A percentile compares a stretch with the other conserved stretches of the same genome.
These are phyloP conservation scores for Metschnikowia orientalis DNA, from an alignment of 805 yeast genomes.

Conservation along the genomic window DNA sequence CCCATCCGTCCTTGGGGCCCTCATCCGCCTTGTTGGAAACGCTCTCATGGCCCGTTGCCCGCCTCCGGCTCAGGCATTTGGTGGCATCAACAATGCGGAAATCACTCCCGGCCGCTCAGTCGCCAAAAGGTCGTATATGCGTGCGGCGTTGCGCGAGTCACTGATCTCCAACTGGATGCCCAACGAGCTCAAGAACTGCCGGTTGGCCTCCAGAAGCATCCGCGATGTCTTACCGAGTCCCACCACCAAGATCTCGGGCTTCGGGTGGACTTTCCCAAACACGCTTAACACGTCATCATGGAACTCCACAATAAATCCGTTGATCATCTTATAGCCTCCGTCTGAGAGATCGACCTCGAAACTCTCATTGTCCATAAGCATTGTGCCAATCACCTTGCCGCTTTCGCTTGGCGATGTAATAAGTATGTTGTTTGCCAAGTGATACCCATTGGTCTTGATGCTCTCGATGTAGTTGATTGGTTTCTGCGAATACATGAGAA, in stretches of 20 bases:
- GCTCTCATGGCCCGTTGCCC: too few relatives aligned
- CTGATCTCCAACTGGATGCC: constrained; percentile 73
- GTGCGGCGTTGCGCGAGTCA: constrained; percentile 60
- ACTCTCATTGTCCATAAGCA: constrained; percentile 54
- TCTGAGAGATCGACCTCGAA: constrained; percentile 52
- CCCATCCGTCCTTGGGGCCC: too few relatives aligned
- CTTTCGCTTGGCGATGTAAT: constrained; percentile 40
- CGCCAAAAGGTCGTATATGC: constrained; percentile 68
- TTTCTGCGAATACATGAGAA: constrained; percentile 38
- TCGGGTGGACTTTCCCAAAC: constrained; percentile 59
- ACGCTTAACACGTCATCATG: constrained; percentile 40
- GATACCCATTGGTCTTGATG: constrained; percentile 50
- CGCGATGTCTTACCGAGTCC: constrained; percentile 68
- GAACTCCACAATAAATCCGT: constrained; percentile 53
- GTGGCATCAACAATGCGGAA: constrained; percentile 71
- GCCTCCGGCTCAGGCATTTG: constrained; percentile 53
- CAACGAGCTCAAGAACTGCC: constrained; percentile 43
- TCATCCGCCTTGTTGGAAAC: too few relatives aligned
- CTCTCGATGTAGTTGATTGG: constrained; percentile 43
- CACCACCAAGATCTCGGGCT: constrained; percentile 69
- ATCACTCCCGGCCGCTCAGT: constrained; percentile 74
- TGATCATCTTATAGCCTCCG: constrained; percentile 42
- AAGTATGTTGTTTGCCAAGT: constrained; percentile 50
- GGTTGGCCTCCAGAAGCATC: constrained; percentile 55
- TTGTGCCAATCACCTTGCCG: constrained; percentile 41